Conservation (phyloP, 2,329 filamentous ascomycete genomes). For the Penicillium janthinellum region DNA sequence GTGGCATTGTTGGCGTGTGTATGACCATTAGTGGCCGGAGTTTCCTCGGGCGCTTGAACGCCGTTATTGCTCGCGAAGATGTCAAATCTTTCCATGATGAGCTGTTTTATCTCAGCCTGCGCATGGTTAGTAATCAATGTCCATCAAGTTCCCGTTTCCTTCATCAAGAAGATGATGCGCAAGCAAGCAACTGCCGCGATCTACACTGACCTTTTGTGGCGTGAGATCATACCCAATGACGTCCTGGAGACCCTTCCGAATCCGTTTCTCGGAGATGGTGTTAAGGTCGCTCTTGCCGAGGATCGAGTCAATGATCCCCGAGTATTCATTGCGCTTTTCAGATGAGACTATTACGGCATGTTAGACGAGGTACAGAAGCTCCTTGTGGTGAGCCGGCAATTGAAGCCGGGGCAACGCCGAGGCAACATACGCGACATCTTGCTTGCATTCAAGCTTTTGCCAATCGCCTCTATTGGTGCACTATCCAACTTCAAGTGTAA, state of each 20-base stretch:
- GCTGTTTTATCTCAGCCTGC: slow-evolving; percentile 68
- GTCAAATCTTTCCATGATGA: slow-evolving; percentile 76
- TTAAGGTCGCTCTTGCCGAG: slow-evolving; percentile 62
- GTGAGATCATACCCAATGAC: slow-evolving; percentile 63
- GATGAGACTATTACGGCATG: slow-evolving; percentile 47
- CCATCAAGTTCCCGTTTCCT: background rate
- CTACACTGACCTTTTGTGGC: slow-evolving; percentile 58
- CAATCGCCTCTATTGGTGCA: slow-evolving; percentile 20
- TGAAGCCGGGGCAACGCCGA: slow-evolving; percentile 25
- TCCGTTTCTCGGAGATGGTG: slow-evolving; percentile 66
- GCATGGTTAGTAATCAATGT: background rate
- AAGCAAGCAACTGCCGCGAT: background rate
- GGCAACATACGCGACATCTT: slow-evolving; percentile 43
- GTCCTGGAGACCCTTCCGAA: slow-evolving; percentile 65
- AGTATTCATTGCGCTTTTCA: slow-evolving; percentile 54
- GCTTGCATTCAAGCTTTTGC: slow-evolving; percentile 13
- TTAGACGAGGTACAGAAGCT: slow-evolving; percentile 23
- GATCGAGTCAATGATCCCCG: slow-evolving; percentile 64
- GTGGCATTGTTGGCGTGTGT: slow-evolving; percentile 27
- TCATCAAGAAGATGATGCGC: background rate
- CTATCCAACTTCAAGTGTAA: background rate
- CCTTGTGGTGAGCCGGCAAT: slow-evolving; percentile 24
- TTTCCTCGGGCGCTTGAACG: slow-evolving; percentile 36
- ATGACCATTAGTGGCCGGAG: slow-evolving; percentile 40
- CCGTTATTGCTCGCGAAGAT: slow-evolving; percentile 57